Evolutionary conservation across 2,329 filamentous ascomycete species (phyloP).

Genomic region (Diaporthe ampelina): DNA sequence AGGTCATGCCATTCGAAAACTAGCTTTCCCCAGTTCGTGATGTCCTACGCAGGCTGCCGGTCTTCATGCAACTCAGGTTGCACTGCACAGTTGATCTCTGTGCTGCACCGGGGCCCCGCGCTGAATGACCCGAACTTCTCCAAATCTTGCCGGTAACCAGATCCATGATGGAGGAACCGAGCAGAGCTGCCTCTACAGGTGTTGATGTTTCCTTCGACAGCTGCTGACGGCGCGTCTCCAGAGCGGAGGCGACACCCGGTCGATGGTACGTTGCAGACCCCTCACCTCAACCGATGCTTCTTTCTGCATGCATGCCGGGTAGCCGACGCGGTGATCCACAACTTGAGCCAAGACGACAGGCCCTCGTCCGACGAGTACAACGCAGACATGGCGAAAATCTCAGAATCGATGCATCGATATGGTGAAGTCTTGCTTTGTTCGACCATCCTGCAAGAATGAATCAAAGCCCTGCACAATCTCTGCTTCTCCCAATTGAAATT

Average conservation of each 20-base stretch:
- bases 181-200: background rate
- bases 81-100: conserved; percentile 11
- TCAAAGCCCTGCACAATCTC: background rate
- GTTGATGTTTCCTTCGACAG: background rate
- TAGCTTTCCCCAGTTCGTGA: conserved; percentile 11
- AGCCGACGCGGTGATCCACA: background rate
- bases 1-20: background rate
- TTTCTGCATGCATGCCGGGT: background rate
- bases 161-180: background rate
- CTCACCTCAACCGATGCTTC: conserved; percentile 1
- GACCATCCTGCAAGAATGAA: background rate
- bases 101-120: background rate
- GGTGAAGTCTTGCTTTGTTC: background rate
- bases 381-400: background rate
- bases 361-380: background rate
- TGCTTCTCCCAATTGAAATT: background rate
- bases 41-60: background rate
- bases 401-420: background rate
- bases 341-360: background rate
- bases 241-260: background rate
- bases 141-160: background rate
- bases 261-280: conserved; percentile 21
- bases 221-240: background rate
- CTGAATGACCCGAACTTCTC: background rate
- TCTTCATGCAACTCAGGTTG: conserved; percentile 24